A percentile compares a stretch with the other conserved stretches of the same genome.
phyloP scores from a whole-genome alignment of 805 yeast species.

The Candida endomychidarum region DNA sequence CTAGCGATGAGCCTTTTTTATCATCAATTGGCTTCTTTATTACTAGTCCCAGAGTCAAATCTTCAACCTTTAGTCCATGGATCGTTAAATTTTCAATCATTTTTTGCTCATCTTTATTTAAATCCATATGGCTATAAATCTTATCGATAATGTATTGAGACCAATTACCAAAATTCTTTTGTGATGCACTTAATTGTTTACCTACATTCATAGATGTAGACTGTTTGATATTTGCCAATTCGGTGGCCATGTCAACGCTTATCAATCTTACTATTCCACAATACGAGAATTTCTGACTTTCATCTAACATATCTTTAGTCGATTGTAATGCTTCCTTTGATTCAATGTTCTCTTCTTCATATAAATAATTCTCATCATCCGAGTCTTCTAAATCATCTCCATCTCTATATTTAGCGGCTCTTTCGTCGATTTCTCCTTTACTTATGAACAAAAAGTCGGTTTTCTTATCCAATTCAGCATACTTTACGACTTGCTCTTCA shows the following conservation, averaged over 20 bases:
- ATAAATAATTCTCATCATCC: conserved; percentile 14
- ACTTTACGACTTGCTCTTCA: conserved; percentile 80
- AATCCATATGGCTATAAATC: conserved; percentile 77
- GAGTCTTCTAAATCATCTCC: conserved; percentile 21
- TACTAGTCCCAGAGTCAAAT: conserved; percentile 62
- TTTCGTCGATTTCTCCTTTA: conserved; percentile 20
- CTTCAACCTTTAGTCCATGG: conserved; percentile 78
- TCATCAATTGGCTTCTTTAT: conserved; percentile 9
- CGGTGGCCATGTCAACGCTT: conserved; percentile 77
- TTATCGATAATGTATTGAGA: conserved; percentile 67
- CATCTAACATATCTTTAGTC: conserved; percentile 78
- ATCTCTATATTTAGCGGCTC: conserved; percentile 27
- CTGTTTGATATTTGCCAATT: conserved; percentile 58
- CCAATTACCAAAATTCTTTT: conserved; percentile 84
- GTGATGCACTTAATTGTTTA: conserved; percentile 61
- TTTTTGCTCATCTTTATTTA: conserved; percentile 68
- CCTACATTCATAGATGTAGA: conserved; percentile 56
- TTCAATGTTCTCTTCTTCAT: conserved; percentile 40
- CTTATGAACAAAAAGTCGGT: conserved; percentile 51
- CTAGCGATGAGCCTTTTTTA: conserved; percentile 49
- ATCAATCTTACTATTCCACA: conserved; percentile 79
- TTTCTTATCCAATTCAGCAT: conserved; percentile 48
- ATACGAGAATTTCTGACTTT: conserved; percentile 86
- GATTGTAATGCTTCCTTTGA: conserved; percentile 70
- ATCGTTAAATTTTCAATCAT: conserved; percentile 86